phyloP scores from a whole-genome alignment of 1,284 basidiomycete species.

The Ustilago loliicola region DNA sequence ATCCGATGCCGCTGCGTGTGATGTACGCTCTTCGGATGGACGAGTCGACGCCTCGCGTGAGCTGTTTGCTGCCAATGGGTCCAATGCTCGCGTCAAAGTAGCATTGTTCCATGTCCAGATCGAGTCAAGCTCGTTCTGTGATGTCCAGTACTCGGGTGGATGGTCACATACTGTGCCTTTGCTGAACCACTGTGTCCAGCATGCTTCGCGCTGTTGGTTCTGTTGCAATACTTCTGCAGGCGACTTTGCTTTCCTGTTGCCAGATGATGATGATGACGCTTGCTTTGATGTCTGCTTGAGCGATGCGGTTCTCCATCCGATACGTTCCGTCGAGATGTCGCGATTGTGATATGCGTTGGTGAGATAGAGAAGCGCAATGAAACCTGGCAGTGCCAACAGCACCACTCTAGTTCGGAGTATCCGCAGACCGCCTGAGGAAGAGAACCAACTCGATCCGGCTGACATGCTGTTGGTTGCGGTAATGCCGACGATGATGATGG shows the following conservation, averaged over 20 bases:
- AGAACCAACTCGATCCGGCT: not conserved
- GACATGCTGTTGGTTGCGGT: not conserved
- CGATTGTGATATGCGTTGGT: slow-evolving; percentile 9
- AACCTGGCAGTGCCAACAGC: slow-evolving; percentile 21
- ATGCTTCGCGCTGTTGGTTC: not conserved
- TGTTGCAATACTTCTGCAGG: not conserved
- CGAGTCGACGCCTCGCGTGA: not conserved
- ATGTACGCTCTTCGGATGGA: not conserved
- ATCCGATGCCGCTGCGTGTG: slow-evolving; percentile 10
- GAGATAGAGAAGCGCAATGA: slow-evolving; percentile 25
- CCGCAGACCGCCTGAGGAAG: slow-evolving; percentile 1
- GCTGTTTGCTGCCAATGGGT: not conserved
- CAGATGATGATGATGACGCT: not conserved
- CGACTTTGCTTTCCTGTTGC: not conserved
- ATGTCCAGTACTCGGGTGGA: slow-evolving; percentile 15
- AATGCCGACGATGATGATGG: not conserved
- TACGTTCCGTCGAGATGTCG: slow-evolving; percentile 3
- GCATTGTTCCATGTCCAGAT: slow-evolving; percentile 36
- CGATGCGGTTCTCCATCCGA: not conserved
- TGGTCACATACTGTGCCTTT: slow-evolving; percentile 19
- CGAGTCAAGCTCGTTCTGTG: slow-evolving; percentile 25
- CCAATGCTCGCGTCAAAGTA: not conserved
- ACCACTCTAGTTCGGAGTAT: slow-evolving; percentile 17
- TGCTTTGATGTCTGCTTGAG: not conserved
- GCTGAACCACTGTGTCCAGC: slow-evolving; percentile 37